These are phyloP conservation scores for Amanita rimosa DNA, from an alignment of 768 basidiomycete genomes.

Conservation along the genomic window DNA sequence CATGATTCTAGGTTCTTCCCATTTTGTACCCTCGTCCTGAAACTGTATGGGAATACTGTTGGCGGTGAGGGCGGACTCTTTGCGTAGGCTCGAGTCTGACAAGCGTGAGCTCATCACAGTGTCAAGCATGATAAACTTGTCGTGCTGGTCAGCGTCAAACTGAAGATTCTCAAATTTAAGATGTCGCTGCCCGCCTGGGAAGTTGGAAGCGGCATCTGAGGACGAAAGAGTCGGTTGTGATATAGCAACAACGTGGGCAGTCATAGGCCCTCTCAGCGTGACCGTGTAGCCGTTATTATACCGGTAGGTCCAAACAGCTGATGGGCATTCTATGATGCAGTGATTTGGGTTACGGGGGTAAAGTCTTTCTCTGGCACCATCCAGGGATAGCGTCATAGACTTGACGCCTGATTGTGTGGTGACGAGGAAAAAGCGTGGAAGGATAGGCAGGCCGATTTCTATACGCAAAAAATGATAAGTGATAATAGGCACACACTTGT, in stretches of 20 bases:
- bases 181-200: slow-evolving; percentile 12
- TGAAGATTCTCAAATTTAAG: slow-evolving; percentile 65
- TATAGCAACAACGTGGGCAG: slow-evolving; percentile 48
- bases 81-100: slow-evolving; percentile 22
- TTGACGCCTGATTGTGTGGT: slow-evolving; percentile 79
- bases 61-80: slow-evolving; percentile 13
- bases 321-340: slow-evolving; percentile 57
- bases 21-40: slow-evolving; percentile 43
- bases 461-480: slow-evolving; percentile 1
- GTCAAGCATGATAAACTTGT: slow-evolving; percentile 65
- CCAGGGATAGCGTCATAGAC: slow-evolving; percentile 70
- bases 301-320: slow-evolving; percentile 73
- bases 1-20: slow-evolving; percentile 54
- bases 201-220: slow-evolving; percentile 11
- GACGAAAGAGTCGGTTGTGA: slow-evolving; percentile 17
- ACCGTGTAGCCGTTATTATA: slow-evolving; percentile 75
- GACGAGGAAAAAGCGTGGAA: slow-evolving; percentile 78
- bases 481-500: background rate
- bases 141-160: slow-evolving; percentile 64
- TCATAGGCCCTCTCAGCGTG: slow-evolving; percentile 64
- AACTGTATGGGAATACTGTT: slow-evolving; percentile 16
- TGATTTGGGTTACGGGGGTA: slow-evolving; percentile 25
- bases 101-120: slow-evolving; percentile 40
- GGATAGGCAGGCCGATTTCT: slow-evolving; percentile 75
- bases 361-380: slow-evolving; percentile 62